Conservation (phyloP, 2,329 filamentous ascomycete species). For the Epichloe festucae region DNA sequence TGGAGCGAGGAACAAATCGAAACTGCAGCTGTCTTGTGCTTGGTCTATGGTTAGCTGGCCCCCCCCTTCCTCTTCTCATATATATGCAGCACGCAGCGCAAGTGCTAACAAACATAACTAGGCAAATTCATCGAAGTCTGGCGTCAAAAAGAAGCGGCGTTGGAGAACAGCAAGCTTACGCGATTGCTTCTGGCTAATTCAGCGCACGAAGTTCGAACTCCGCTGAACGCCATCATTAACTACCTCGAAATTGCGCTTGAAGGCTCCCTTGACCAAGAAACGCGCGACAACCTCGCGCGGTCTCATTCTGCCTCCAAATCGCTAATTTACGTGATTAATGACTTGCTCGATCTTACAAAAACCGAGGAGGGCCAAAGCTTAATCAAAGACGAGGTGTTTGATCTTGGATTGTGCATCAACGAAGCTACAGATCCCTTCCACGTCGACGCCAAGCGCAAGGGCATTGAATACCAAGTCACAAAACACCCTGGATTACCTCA, state of each 20-base stretch:
- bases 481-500: constrained; percentile 56
- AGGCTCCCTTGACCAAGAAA: constrained; percentile 66
- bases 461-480: constrained; percentile 54
- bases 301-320: constrained; percentile 90
- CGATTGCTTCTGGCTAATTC: constrained; percentile 72
- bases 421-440: constrained; percentile 67
- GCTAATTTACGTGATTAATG: constrained; percentile 87
- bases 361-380: constrained; percentile 70
- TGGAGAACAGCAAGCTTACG: constrained; percentile 73
- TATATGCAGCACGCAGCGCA: not conserved
- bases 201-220: constrained; percentile 82
- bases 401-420: constrained; percentile 55
- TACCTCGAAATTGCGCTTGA: constrained; percentile 86
- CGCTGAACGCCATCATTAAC: constrained; percentile 87
- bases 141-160: constrained; percentile 75
- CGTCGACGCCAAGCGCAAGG: constrained; percentile 63
- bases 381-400: constrained; percentile 69
- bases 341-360: constrained; percentile 78
- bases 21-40: constrained; percentile 72
- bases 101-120: constrained; percentile 9
- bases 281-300: constrained; percentile 67
- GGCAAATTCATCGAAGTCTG: constrained; percentile 81
- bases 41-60: constrained; percentile 61
- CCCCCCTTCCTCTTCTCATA: not conserved
- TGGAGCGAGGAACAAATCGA: constrained; percentile 86